Evolutionary conservation across 495 filamentous ascomycete species (phyloP), one percentile per base, ranked within the genome.

Genomic region (Penicillium bialowiezense): DNA sequence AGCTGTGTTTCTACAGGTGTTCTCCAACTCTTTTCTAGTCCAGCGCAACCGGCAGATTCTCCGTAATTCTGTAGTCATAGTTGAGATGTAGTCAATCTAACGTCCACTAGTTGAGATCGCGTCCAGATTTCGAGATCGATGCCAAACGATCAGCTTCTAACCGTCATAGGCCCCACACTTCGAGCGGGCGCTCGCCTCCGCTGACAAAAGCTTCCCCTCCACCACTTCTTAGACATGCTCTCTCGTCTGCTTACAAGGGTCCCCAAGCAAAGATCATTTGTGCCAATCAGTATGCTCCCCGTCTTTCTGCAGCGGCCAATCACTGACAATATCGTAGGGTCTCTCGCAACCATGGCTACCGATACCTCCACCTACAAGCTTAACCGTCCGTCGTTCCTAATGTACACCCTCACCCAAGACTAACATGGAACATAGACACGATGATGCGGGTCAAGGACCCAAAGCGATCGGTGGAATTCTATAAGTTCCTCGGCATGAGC

Each of bases 371-470:
- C 79, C 49, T 97, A 96, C 73, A 91, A 89, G 73, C 82, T 95
- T 60, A 91, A 92, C 67, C 89, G 88, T 91, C 71, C 64, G 83
- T 70, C 19, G 32, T 19, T 19, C 34, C 9, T n/a, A n/a, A n/a
- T 38, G n/a, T 17, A 37, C 37, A 44, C 50, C 50, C 15, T n/a
- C 14, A 8, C 14, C 19, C 42, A 13, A 48, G 14, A 51, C 31
- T 58, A 40, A 54, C 34, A 40, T 44, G 49, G 52, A 49, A 52
- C 50, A 54, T 46, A 71, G 72, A 75, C 45, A 63, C 67, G 48
- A 96, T 91, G 91, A 70, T 96, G 58, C 83, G 93, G 68, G 89
- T 97, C 64, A 97, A 97, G 70, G 90, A 98, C 68, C 93, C 93
- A 3, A 83, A 91, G 65, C 79, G 75, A 60, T 95, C 89, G 17